A percentile compares a stretch with the other conserved stretches of the same genome.
phyloP scores from a whole-genome alignment of 2,329 filamentous ascomycete genomes.

The Massarina eburnea region DNA sequence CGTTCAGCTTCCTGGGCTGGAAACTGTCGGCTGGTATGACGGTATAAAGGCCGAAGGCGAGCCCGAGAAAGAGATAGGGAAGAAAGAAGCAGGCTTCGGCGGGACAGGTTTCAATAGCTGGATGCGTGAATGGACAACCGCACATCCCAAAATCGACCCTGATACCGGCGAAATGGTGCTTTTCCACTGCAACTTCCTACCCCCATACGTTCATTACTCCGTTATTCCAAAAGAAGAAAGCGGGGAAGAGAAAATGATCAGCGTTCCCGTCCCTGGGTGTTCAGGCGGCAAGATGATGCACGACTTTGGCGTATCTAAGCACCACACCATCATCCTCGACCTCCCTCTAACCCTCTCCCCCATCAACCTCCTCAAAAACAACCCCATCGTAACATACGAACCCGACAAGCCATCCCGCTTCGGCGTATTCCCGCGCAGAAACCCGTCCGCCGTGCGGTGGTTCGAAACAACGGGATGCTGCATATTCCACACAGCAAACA shows the following conservation, averaged over 20 bases:
- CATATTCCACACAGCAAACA: constrained; percentile 73
- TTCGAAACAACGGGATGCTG: constrained; percentile 69
- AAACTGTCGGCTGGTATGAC: constrained; percentile 72
- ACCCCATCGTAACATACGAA: constrained; percentile 63
- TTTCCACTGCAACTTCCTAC: constrained; percentile 66
- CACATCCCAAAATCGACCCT: constrained; percentile 68
- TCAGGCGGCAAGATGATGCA: constrained; percentile 72
- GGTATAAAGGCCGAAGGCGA: constrained; percentile 59
- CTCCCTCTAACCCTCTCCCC: constrained; percentile 68
- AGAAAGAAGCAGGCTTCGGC: constrained; percentile 48
- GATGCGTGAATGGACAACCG: constrained; percentile 72
- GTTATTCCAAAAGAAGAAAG: constrained; percentile 47
- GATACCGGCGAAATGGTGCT: constrained; percentile 65
- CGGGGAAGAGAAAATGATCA: constrained; percentile 44
- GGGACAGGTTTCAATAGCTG: constrained; percentile 59
- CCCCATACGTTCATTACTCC: constrained; percentile 70
- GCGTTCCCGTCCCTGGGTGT: constrained; percentile 62
- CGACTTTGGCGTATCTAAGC: constrained; percentile 68
- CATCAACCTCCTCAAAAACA: constrained; percentile 59
- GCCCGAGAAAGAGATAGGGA: constrained; percentile 26
- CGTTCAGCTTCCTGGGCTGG: constrained; percentile 62
- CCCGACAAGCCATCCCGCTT: constrained; percentile 61
- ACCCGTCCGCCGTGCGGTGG: constrained; percentile 62
- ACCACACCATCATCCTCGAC: constrained; percentile 68
- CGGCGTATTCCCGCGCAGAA: constrained; percentile 66